phyloP scores from a whole-genome alignment of 2,329 filamentous ascomycete species.

The Monilinia fructicola region DNA sequence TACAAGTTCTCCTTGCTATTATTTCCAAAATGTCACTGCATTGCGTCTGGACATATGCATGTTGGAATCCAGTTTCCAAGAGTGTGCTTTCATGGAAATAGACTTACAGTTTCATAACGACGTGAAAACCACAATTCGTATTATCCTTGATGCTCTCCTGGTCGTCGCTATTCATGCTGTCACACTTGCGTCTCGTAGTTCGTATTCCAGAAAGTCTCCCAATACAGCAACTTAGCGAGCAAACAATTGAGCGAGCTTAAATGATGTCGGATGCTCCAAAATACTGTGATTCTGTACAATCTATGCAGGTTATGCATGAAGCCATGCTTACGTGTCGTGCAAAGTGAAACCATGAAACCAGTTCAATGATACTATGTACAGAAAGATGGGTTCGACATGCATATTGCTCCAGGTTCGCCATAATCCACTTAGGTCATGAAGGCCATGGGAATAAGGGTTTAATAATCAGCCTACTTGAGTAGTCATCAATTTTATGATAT shows the following conservation, averaged over 20 bases:
- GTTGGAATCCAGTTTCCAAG: not conserved
- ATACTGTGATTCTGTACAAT: not conserved
- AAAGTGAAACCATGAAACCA: not conserved
- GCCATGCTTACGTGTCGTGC: not conserved
- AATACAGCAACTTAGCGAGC: not conserved
- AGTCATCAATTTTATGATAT: not conserved
- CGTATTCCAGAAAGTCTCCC: not conserved
- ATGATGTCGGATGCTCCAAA: not conserved
- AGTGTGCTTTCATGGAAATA: not conserved
- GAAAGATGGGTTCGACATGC: not conserved
- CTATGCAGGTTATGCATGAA: not conserved
- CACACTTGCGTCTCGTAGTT: not conserved
- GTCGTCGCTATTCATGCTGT: not conserved
- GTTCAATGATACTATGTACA: not conserved
- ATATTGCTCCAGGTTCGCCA: not conserved
- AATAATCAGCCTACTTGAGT: not conserved
- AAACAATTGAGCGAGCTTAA: not conserved
- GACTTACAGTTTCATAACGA: too few relatives aligned
- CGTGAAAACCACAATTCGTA: not conserved
- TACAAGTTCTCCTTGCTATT: not conserved
- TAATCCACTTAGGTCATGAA: not conserved
- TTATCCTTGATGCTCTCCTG: not conserved
- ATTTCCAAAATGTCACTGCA: not conserved
- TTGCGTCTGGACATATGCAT: slow-evolving; percentile 1
- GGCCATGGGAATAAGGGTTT: not conserved